Base-by-base conservation (phyloP, 2,329 filamentous ascomycete species). In the Colletotrichum lini region DNA sequence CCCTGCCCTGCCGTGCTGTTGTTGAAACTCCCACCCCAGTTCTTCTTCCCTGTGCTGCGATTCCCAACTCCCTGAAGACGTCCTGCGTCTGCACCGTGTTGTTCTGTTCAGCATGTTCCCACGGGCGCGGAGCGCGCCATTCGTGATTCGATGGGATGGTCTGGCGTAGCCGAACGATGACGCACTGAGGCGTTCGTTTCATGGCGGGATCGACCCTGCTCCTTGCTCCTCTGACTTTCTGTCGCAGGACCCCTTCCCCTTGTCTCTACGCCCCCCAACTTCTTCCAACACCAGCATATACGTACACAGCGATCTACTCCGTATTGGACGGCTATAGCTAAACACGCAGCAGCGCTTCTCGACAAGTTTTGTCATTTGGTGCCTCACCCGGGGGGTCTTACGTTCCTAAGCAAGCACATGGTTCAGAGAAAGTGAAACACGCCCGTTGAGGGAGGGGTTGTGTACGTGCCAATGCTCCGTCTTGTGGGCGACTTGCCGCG, bases 181-280 rank as follows among this genome's bases (percentile, higher is more conserved):
- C 67, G 62, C 67, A 62, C 67, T 61, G 62, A 66, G 64, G 67
- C 44, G 67, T 73, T 73, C 67, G 71, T 73, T 67, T 62, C 64
- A 64, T 71, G 53, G 68, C 58, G 60, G 68, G 68, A 71, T 73
- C 47, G 53, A 38, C 65, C 68, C 60, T 73, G 64, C 65, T 62
- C 44, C 50, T 47, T 5, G 7, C 53, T 26, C 30, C 54, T 50
- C 63, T 56, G 60, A 30, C 47, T 44, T 61, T 26, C 56, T n/a
- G 23, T 45, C 26, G 10, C 56, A 45, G 57, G 42, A 50, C 26
- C 16, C 35, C 35, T 38, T 38, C 35, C 38, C 61, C 67, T 35
- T n/a, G 35, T 45, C 35, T 15, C n/a, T 58, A 54, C 15, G 16
- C 26, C 35, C 45, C 64, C 21, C 56, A 35, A 40, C 45, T 50